Percentiles rank a stretch among this genome's conserved stretches.
These are phyloP conservation scores for Clonostachys byssicola DNA, from an alignment of 2,329 filamentous ascomycete genomes.

Conservation along the genomic window DNA sequence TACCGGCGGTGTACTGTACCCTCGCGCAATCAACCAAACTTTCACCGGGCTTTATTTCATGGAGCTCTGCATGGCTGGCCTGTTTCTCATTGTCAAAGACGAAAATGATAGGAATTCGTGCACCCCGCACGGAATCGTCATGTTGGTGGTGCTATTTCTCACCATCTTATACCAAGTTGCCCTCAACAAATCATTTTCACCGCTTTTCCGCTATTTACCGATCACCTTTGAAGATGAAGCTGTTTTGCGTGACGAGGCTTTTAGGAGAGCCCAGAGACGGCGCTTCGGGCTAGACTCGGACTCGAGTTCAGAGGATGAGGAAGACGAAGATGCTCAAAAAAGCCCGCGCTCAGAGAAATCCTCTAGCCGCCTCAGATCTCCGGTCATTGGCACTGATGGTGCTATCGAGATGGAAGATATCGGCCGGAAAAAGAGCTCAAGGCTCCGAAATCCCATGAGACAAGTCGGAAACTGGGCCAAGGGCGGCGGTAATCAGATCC, in stretches of 20 bases:
- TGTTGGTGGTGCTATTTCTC: slow-evolving; percentile 70
- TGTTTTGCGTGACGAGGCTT: slow-evolving; percentile 83
- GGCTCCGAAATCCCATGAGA: slow-evolving; percentile 38
- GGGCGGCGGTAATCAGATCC: slow-evolving; percentile 37
- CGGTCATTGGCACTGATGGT: slow-evolving; percentile 11
- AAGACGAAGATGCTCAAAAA: not conserved
- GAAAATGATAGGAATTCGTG: slow-evolving; percentile 51
- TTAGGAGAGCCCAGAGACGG: slow-evolving; percentile 71
- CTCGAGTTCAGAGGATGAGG: slow-evolving; percentile 26
- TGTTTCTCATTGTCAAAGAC: slow-evolving; percentile 77
- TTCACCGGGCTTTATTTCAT: slow-evolving; percentile 95
- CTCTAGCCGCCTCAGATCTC: not conserved
- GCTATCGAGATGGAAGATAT: slow-evolving; percentile 34
- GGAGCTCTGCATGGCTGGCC: slow-evolving; percentile 82
- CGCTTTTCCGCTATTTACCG: slow-evolving; percentile 82
- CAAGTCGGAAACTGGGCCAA: slow-evolving; percentile 42
- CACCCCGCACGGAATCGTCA: slow-evolving; percentile 74
- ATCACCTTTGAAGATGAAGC: slow-evolving; percentile 97
- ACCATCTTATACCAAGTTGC: slow-evolving; percentile 77
- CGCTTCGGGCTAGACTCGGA: slow-evolving; percentile 60
- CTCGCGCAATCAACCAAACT: slow-evolving; percentile 88
- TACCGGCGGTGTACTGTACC: slow-evolving; percentile 89
- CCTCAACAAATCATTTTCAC: slow-evolving; percentile 78
- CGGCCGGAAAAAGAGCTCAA: slow-evolving; percentile 8
- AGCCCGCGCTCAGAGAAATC: not conserved